phyloP scores from a whole-genome alignment of 768 basidiomycete genomes.

The Strobilomyces dryophilus region DNA sequence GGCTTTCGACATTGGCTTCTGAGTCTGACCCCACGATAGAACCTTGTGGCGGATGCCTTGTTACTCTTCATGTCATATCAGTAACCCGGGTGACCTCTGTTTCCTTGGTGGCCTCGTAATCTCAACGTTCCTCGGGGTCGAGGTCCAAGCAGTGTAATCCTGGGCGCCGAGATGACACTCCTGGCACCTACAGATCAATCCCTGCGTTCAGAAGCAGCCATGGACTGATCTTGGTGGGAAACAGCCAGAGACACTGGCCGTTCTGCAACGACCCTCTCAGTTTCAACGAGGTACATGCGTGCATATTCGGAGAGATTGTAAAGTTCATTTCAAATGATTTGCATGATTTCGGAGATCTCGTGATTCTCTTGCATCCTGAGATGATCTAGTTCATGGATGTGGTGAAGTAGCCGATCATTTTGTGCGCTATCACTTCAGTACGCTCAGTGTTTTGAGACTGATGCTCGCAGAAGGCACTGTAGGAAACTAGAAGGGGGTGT shows the following conservation, averaged over 20 bases:
- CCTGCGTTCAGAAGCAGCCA: slow-evolving; percentile 39
- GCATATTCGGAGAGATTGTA: slow-evolving; percentile 57
- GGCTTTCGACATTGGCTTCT: slow-evolving; percentile 22
- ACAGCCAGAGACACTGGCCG: slow-evolving; percentile 15
- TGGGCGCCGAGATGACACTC: slow-evolving; percentile 35
- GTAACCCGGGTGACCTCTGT: slow-evolving; percentile 14
- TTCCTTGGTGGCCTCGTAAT: neutral
- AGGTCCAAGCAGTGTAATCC: slow-evolving; percentile 23
- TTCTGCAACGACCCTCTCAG: slow-evolving; percentile 14
- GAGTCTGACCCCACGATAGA: slow-evolving; percentile 31
- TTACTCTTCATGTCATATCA: slow-evolving; percentile 17
- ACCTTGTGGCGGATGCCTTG: slow-evolving; percentile 11
- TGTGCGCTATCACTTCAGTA: slow-evolving; percentile 45
- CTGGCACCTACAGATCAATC: slow-evolving; percentile 47
- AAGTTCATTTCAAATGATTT: slow-evolving; percentile 66
- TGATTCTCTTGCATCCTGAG: slow-evolving; percentile 59
- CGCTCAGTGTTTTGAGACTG: slow-evolving; percentile 43
- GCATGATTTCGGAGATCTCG: slow-evolving; percentile 63
- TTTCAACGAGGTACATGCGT: slow-evolving; percentile 34
- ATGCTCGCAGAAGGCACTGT: slow-evolving; percentile 40
- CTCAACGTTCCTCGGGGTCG: slow-evolving; percentile 6
- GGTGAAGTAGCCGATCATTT: slow-evolving; percentile 49
- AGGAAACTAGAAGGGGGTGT: slow-evolving; percentile 33
- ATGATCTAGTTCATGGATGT: slow-evolving; percentile 61
- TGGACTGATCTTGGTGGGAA: slow-evolving; percentile 37